phyloP scores from a whole-genome alignment of 768 basidiomycete species.

The Suillus bovinus region DNA sequence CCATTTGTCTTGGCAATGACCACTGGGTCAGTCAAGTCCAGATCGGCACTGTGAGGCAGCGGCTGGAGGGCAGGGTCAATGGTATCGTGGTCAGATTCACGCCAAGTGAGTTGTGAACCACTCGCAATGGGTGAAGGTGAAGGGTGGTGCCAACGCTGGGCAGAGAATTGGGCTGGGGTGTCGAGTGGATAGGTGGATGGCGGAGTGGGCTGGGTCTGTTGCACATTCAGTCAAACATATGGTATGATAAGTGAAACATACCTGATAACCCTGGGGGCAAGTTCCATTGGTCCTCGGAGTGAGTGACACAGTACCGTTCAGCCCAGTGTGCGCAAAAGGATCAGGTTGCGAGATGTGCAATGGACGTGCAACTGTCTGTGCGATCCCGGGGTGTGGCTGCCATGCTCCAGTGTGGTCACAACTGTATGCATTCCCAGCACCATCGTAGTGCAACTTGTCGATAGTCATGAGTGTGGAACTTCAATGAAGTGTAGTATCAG shows the following conservation, averaged over 20 bases:
- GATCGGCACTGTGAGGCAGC: neutral
- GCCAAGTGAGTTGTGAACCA: too few relatives aligned
- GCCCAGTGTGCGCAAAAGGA: neutral
- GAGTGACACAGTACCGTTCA: too few relatives aligned
- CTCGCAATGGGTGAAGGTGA: neutral
- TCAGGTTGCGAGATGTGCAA: too few relatives aligned
- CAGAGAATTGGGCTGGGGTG: neutral
- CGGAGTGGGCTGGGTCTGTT: neutral
- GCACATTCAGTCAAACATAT: neutral
- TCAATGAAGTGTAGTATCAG: too few relatives aligned
- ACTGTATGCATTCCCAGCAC: too few relatives aligned
- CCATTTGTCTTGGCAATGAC: slow-evolving; percentile 1
- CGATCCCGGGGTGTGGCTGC: too few relatives aligned
- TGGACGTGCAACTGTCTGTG: too few relatives aligned
- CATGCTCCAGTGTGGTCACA: too few relatives aligned
- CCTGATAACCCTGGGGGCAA: neutral
- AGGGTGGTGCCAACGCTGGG: neutral
- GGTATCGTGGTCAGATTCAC: too few relatives aligned
- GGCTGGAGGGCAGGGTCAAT: neutral
- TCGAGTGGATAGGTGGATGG: neutral
- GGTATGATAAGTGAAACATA: neutral
- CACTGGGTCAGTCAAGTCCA: neutral
- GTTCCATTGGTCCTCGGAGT: neutral
- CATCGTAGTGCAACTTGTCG: neutral
- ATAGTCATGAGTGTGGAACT: too few relatives aligned